Evolutionary conservation across 2,329 filamentous ascomycete species (phyloP), one percentile per base, ranked within the genome.

Genomic region (Aspergillus sp.): DNA sequence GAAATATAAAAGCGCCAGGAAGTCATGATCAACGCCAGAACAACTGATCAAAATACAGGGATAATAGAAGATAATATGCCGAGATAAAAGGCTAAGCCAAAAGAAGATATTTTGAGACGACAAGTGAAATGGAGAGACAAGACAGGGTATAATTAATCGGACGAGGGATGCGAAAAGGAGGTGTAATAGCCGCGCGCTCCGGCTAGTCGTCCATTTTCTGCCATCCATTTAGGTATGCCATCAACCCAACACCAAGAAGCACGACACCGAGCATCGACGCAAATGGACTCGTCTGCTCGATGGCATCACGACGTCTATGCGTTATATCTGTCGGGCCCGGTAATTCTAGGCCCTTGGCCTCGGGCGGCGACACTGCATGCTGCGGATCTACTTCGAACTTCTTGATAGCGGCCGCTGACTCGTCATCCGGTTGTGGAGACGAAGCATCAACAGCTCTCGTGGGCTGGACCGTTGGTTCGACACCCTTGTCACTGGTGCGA

Each of bases 171-270:
- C 22, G 32, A 20, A n/a, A n/a, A 20, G 22, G 4, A 32, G 38
- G 22, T 17, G 13, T 17, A 12, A 20, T 24, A 41, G n/a, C 20
- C 20, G 36, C 34, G 11, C 15, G n/a, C 6, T 9, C 34, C n/a
- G 13, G 15, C 67, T 71, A 81, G 70, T 76, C 76, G 59, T 82
- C 81, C 54, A 77, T 72, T 66, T 80, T 81, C 67, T 91, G 89
- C 89, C 89, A 93, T 51, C 89, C 88, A 68, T 95, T 95, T 65
- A 95, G 81, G 74, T 92, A 93, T 42, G 89, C 89, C 90, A 95
- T 95, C 62, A 95, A 73, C 13, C 90, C 89, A 78, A 95, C 88
- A 32, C 90, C 90, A 59, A 95, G 78, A 55, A 95, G 74, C 24
- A 95, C 90, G 32, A 95, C 90, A 11, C 90, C 89, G 45, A 95